Conservation (phyloP, 2,329 filamentous ascomycete species). For the Ascocoryne sarcoides region DNA sequence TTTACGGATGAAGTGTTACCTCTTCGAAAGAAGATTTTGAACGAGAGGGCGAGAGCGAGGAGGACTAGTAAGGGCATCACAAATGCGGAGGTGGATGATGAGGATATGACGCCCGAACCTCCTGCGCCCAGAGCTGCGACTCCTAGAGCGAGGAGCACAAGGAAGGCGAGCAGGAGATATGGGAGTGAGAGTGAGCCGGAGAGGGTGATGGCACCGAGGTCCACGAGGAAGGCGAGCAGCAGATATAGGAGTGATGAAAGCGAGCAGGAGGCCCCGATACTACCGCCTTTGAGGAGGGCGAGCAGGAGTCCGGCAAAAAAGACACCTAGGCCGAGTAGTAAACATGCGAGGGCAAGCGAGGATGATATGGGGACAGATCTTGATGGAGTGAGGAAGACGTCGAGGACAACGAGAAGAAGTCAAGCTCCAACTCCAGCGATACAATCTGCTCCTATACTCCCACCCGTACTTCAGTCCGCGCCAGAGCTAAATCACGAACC, state of each 20-base stretch:
- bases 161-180: constrained; percentile 40
- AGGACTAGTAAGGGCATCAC: constrained; percentile 81
- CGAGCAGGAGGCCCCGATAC: constrained; percentile 7
- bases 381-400: constrained; percentile 34
- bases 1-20: constrained; percentile 73
- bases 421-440: constrained; percentile 15
- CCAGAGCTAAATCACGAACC: background rate
- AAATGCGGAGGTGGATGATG: constrained; percentile 45
- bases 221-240: too few relatives aligned
- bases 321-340: constrained; percentile 28
- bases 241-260: constrained; percentile 5
- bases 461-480: background rate
- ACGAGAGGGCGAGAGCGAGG: constrained; percentile 68
- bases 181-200: constrained; percentile 45
- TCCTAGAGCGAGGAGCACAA: constrained; percentile 44
- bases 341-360: constrained; percentile 44
- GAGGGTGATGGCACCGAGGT: too few relatives aligned
- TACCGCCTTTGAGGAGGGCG: background rate
- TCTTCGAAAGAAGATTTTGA: constrained; percentile 67
- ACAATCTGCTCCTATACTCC: background rate
- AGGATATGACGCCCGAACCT: constrained; percentile 41
- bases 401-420: constrained; percentile 43
- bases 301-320: constrained; percentile 17
- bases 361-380: constrained; percentile 39
- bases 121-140: constrained; percentile 18